Base-by-base conservation (phyloP, 2,329 filamentous ascomycete genomes). In the Aureobasidium vineae region DNA sequence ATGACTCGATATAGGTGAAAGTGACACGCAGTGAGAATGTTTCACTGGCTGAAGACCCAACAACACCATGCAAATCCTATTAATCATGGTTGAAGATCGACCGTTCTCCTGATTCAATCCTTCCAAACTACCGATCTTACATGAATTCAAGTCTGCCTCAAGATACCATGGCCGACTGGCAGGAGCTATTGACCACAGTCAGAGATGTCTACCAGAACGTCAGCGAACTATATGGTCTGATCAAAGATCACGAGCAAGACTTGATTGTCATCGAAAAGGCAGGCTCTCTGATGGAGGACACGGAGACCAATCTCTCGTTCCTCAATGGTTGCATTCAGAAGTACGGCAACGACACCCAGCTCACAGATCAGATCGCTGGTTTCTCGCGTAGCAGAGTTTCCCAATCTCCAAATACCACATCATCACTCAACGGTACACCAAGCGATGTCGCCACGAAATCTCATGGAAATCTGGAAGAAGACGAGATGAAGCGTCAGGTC, bases 211-310 rank as follows among this genome's bases (percentile, higher is more conserved):
- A 36, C 43, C n/a, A 50, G n/a, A 61, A 28, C n/a, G 11, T 49
- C 28, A 61, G 45, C 43, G 11, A 61, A 15, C 10, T 61, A 2
- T 40, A 43, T 6, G 26, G 28, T 5, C 8, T 61, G 43, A 31
- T 61, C 41, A 61, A 61, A n/a, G 40, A 61, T 19, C 41, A 13
- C 13, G 57, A 61, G 13, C 28, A 33, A 31, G 43, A 61, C 15
- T 31, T 61, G 5, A 13, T 11, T 1, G 13, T 61, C 10, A n/a
- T 61, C 19, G 57, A 61, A 2, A 43, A 49, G 16, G 57, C 41
- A 10, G 15, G 10, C n/a, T 31, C 31, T n/a, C 15, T 61, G 8
- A 21, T 60, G 56, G 56, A 60, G 21, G n/a, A 54, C 3, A 11
- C 49, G 6, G 19, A 33, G 2, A 52, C 3, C 26, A 11, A 52